phyloP scores from a whole-genome alignment of 176 grass and related monocot genomes.

The Lolium multiflorum region DNA sequence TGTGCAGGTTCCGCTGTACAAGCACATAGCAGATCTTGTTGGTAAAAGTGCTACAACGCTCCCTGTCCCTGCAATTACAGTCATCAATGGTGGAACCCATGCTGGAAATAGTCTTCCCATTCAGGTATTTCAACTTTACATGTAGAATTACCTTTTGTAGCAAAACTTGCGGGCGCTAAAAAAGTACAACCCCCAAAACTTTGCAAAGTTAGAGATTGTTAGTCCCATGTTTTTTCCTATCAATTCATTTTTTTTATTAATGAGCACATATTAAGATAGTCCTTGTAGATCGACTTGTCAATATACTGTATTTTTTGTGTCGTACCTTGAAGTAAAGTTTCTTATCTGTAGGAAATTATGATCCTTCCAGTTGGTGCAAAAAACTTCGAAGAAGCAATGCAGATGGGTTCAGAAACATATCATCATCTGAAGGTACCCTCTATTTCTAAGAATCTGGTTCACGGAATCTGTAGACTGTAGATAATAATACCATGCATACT shows the following conservation, averaged over 20 bases:
- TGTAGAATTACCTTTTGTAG: slow-evolving; percentile 28
- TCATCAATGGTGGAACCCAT: slow-evolving; percentile 95
- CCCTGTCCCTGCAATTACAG: slow-evolving; percentile 86
- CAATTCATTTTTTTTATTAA: neutral
- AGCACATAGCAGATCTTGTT: slow-evolving; percentile 95
- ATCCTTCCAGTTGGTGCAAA: slow-evolving; percentile 87
- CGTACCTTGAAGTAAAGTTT: slow-evolving; percentile 33
- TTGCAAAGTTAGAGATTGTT: slow-evolving; percentile 3
- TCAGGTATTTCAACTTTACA: slow-evolving; percentile 60
- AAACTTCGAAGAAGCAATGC: slow-evolving; percentile 92
- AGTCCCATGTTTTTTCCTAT: slow-evolving; percentile 16
- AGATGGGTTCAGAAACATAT: slow-evolving; percentile 95
- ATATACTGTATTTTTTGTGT: neutral
- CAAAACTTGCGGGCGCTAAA: slow-evolving; percentile 17
- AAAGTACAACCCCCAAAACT: neutral
- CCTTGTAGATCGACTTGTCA: slow-evolving; percentile 14
- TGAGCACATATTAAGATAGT: slow-evolving; percentile 17
- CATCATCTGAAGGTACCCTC: slow-evolving; percentile 90
- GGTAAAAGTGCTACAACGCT: slow-evolving; percentile 75
- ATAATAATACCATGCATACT: neutral
- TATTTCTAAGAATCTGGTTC: slow-evolving; percentile 28
- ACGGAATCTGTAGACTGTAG: neutral
- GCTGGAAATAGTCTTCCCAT: slow-evolving; percentile 76
- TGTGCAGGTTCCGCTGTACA: slow-evolving; percentile 85
- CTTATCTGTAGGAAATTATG: slow-evolving; percentile 91